Base-by-base conservation (phyloP, 371 early-diverging fungal genomes). In the Actinomucor elegans region DNA sequence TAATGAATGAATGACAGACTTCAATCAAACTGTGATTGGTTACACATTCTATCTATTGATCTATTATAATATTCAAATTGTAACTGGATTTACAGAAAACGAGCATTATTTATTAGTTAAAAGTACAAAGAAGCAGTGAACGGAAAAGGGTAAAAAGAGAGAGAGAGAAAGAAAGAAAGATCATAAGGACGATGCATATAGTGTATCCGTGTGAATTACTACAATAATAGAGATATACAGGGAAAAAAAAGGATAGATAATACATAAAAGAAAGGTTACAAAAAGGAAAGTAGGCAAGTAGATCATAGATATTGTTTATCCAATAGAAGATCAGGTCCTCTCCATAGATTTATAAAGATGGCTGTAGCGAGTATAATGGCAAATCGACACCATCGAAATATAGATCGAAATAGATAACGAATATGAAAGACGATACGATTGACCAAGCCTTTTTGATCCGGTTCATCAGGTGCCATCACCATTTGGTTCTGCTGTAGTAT, bases 301-400 rank as follows among this genome's bases (percentile, higher is more conserved):
- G 27, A n/a, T 12, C 18, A 57, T 15, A 11, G 24, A 7, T 17
- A 31, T 35, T 51, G 37, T 32, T 52, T 51, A 20, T 58, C 59
- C 24, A 55, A 46, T 15, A 72, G 57, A 1, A 72, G 68, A 52
- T 84, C 80, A 23, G 84, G 84, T 9, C 84, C 84, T 50, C 72
- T 76, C 60, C 76, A 84, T 34, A 84, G 38, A 45, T 79, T 80
- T 44, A 84, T 77, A 14, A 79, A 58, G 6, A 81, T 51, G 2
- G 81, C 81, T 4, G 80, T 72, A 15, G 66, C 54, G 26, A 84
- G 55, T 34, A 81, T 64, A 15, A 77, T 48, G 5, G 77, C 56
- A 57, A 81, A 84, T n/a, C 79, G 68, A 68, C 73, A 77, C 81
- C 81, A 84, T 11, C 77, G 71, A 71, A 75, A 76, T 38, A 78